Percentiles rank a stretch among this genome's conserved stretches.
These are phyloP conservation scores for Polytrichum formosum DNA, from an alignment of 225 moss, liverwort and hornwort species.

Conservation along the genomic window DNA sequence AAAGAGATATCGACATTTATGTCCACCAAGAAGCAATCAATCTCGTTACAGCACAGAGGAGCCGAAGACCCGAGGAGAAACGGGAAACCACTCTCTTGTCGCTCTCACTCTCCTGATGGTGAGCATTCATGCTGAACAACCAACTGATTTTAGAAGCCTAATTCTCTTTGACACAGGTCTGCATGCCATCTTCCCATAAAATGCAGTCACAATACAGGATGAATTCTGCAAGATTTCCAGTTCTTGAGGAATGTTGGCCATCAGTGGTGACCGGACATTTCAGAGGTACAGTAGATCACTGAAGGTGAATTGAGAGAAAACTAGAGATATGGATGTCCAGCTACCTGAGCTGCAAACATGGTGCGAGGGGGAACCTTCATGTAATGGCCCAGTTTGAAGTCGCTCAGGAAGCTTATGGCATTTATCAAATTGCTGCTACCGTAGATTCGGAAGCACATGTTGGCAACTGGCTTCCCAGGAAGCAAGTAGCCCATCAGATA, in stretches of 20 bases:
- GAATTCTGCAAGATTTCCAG: no score
- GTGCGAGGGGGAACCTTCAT: conserved; percentile 81
- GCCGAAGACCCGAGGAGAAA: conserved; percentile 39
- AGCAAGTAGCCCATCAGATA: conserved; percentile 71
- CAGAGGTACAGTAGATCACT: no score
- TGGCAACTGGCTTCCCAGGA: conserved; percentile 70
- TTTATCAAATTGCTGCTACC: conserved; percentile 62
- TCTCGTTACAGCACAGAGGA: conserved; percentile 34
- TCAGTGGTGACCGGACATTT: no score
- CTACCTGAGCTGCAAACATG: conserved; percentile 58
- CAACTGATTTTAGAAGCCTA: no score
- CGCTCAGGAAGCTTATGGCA: conserved; percentile 55
- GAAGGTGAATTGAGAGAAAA: no score
- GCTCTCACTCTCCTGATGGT: no score
- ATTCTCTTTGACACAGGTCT: no score
- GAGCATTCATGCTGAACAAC: no score
- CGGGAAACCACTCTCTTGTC: no score
- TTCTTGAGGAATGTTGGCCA: no score
- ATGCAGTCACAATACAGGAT: no score
- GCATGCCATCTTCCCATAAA: no score
- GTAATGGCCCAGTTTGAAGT: conserved; percentile 86
- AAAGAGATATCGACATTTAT: not conserved
- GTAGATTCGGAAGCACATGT: conserved; percentile 69
- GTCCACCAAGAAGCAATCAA: conserved; percentile 50
- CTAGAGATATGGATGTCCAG: not conserved